A percentile compares a stretch with the other conserved stretches of the same genome.
Evolutionary conservation across 768 basidiomycete genomes (phyloP).

Genomic region (Naganishia friedmannii): DNA sequence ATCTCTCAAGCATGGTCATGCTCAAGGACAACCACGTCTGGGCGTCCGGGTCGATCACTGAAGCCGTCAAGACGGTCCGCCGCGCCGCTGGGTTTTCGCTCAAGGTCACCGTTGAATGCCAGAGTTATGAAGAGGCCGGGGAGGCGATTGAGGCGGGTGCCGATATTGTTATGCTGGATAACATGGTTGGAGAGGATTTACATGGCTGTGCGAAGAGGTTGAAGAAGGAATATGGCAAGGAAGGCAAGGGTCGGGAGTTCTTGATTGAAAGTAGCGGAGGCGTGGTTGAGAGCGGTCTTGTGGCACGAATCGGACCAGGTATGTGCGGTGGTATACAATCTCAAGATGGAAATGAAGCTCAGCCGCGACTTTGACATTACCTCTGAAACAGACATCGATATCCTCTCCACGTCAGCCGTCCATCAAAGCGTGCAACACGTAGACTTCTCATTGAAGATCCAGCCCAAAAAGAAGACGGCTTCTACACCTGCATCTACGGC

Average conservation of each 20-base stretch:
- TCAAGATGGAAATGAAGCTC: background rate
- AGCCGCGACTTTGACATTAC: background rate
- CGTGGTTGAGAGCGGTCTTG: conserved; percentile 82
- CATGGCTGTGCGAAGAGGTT: conserved; percentile 66
- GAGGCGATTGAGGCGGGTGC: conserved; percentile 97
- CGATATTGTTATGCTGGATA: conserved; percentile 92
- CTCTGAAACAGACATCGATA: conserved; percentile 73
- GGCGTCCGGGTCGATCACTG: conserved; percentile 91
- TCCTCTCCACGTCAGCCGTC: conserved; percentile 62
- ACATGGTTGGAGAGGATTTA: conserved; percentile 76
- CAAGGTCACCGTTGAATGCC: conserved; percentile 89
- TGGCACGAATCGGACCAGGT: conserved; percentile 79
- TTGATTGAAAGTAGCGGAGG: conserved; percentile 91
- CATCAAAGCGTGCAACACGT: conserved; percentile 81
- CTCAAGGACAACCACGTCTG: conserved; percentile 99
- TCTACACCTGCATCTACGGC: conserved; percentile 15
- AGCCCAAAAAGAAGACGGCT: conserved; percentile 51
- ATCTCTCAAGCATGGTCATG: conserved; percentile 99
- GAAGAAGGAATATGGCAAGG: conserved; percentile 67
- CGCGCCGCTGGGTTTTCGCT: conserved; percentile 86
- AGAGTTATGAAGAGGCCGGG: conserved; percentile 81
- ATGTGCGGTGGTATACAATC: conserved; percentile 38
- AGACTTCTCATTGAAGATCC: conserved; percentile 95
- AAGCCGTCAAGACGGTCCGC: conserved; percentile 80
- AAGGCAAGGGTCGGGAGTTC: conserved; percentile 70